Evolutionary conservation across 2,329 filamentous ascomycete species (phyloP).

Genomic region (Aspergillus sp.): DNA sequence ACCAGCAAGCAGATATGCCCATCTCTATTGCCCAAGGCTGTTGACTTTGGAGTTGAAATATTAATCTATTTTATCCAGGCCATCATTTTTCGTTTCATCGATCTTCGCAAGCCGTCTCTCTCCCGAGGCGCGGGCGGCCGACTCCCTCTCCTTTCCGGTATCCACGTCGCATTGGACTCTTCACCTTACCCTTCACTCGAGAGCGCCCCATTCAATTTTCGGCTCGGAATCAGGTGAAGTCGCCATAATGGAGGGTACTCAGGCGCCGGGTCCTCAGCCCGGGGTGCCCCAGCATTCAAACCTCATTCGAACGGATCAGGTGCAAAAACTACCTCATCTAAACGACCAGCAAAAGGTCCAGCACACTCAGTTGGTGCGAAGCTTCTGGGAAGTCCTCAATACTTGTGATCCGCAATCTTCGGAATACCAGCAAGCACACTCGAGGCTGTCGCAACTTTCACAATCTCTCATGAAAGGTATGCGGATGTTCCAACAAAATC

Average conservation of each 20-base stretch:
- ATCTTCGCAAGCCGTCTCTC: background rate
- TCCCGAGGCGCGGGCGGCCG: background rate
- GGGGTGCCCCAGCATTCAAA: conserved; percentile 42
- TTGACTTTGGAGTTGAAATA: background rate
- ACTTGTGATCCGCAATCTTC: conserved; percentile 48
- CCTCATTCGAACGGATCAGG: conserved; percentile 54
- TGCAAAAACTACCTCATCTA: conserved; percentile 54
- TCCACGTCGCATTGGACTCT: background rate
- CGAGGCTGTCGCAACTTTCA: conserved; percentile 53
- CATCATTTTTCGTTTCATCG: background rate
- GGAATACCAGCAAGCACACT: conserved; percentile 52
- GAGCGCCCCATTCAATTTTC: background rate
- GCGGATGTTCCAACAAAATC: conserved; percentile 46
- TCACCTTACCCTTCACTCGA: background rate
- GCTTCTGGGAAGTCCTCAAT: conserved; percentile 55
- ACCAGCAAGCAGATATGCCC: background rate
- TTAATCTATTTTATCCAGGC: background rate
- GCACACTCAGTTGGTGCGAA: conserved; percentile 55
- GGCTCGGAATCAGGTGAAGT: background rate
- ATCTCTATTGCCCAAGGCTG: background rate
- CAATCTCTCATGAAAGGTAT: conserved; percentile 53
- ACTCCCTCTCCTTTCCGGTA: conserved; percentile 3
- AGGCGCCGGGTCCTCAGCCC: conserved; percentile 30
- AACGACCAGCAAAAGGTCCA: conserved; percentile 56
- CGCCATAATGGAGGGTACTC: conserved; percentile 34